Conservation (phyloP, 495 filamentous ascomycete genomes). For the Acidiella bohemica region DNA sequence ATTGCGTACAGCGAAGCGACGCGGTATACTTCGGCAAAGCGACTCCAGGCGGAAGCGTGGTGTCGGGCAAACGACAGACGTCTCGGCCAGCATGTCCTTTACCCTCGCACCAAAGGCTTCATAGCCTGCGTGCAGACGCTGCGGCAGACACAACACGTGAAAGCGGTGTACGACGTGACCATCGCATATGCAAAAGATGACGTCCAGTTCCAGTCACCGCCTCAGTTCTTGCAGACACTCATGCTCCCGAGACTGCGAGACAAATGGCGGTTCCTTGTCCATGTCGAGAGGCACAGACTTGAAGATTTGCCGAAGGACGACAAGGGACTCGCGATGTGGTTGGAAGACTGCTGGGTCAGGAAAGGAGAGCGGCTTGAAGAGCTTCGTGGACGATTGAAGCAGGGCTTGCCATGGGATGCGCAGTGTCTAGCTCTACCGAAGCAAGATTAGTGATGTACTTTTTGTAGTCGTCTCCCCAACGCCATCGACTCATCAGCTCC, state of each 20-base stretch:
- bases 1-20: slow-evolving; percentile 47
- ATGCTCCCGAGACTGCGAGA: slow-evolving; percentile 29
- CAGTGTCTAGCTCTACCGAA: not conserved
- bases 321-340: slow-evolving; percentile 37
- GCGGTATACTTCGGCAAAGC: slow-evolving; percentile 41
- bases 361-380: slow-evolving; percentile 40
- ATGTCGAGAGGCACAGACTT: slow-evolving; percentile 35
- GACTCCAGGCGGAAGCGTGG: slow-evolving; percentile 35
- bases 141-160: slow-evolving; percentile 37
- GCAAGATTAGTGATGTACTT: no score
- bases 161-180: slow-evolving; percentile 45
- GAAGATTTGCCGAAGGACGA: slow-evolving; percentile 33
- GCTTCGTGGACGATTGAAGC: slow-evolving; percentile 10
- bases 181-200: slow-evolving; percentile 39
- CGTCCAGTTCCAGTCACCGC: slow-evolving; percentile 34
- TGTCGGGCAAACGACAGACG: slow-evolving; percentile 35
- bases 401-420: slow-evolving; percentile 6
- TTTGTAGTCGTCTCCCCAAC: no score
- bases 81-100: slow-evolving; percentile 40
- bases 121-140: slow-evolving; percentile 41
- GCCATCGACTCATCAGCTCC: no score
- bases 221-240: slow-evolving; percentile 40
- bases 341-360: slow-evolving; percentile 40
- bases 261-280: slow-evolving; percentile 36
- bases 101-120: slow-evolving; percentile 44